Conservation (phyloP, 164 flowering plant genomes). For the Hamamelis virginiana region DNA sequence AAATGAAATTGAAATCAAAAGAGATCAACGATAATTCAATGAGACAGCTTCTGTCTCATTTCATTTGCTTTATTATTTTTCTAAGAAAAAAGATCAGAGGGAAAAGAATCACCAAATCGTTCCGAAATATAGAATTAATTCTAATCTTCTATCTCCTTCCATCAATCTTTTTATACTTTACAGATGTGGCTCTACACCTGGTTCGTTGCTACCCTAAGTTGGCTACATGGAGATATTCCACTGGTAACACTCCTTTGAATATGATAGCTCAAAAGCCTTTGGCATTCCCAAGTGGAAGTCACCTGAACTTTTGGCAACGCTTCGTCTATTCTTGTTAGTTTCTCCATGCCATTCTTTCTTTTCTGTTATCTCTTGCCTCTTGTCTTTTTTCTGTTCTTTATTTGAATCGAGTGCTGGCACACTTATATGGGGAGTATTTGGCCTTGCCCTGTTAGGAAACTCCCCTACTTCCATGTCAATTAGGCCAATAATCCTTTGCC, state of each 20-base stretch:
- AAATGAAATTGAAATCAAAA: no score
- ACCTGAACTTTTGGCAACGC: slow-evolving; percentile 7
- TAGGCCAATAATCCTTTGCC: no score
- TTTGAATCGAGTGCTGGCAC: not conserved
- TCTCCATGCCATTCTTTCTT: not conserved
- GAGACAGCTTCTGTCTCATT: no score
- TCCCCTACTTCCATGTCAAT: no score
- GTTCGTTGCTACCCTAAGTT: slow-evolving; percentile 10
- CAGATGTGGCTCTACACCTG: slow-evolving; percentile 17
- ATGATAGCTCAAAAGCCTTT: slow-evolving; percentile 13
- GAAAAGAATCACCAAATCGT: no score
- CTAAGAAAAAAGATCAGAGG: no score
- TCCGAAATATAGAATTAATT: no score
- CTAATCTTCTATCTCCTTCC: no score
- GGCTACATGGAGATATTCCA: slow-evolving; percentile 1
- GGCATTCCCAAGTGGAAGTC: slow-evolving; percentile 16
- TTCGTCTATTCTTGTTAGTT: slow-evolving; percentile 5
- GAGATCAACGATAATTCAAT: no score
- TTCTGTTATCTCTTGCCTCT: not conserved
- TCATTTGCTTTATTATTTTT: no score
- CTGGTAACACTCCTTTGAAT: not conserved
- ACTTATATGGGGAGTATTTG: no score
- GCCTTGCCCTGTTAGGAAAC: no score
- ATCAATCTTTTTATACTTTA: not conserved
- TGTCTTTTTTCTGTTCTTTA: not conserved